Conservation (phyloP, 1,284 basidiomycete genomes). For the Papiliotrema nemorosa region DNA sequence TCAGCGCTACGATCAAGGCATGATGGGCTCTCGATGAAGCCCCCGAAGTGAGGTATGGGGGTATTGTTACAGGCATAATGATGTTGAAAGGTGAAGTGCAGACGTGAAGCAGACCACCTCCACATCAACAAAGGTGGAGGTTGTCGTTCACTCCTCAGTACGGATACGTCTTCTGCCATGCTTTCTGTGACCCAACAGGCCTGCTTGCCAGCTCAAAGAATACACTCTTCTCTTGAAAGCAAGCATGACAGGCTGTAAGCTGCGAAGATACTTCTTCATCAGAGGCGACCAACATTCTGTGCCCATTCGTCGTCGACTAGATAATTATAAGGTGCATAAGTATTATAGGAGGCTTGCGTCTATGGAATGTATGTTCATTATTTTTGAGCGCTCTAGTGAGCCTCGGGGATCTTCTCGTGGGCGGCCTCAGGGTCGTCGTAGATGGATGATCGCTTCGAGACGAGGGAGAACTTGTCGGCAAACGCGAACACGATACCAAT, state of each 20-base stretch:
- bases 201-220: no score
- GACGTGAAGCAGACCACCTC: neutral
- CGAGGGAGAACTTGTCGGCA: constrained; percentile 29
- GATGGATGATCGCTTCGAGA: constrained; percentile 18
- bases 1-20: constrained; percentile 32
- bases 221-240: no score
- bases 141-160: no score
- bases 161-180: no score
- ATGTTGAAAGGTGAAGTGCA: neutral
- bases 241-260: no score
- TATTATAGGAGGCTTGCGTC: neutral
- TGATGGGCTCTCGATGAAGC: constrained; percentile 45
- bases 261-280: no score
- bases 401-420: constrained; percentile 4
- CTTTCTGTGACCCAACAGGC: no score
- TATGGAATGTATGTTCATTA: neutral
- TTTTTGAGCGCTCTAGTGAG: neutral
- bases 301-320: neutral
- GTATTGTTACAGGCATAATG: constrained; percentile 18
- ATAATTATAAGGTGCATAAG: neutral
- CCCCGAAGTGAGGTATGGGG: constrained; percentile 40
- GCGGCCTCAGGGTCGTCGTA: constrained; percentile 22
- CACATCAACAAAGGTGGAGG: neutral
- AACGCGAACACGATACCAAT: constrained; percentile 34
- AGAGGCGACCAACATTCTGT: no score